Evolutionary conservation across 306 rosid genomes (phyloP), one percentile per base, ranked within the genome.

Genomic region (Datisca glomerata): DNA sequence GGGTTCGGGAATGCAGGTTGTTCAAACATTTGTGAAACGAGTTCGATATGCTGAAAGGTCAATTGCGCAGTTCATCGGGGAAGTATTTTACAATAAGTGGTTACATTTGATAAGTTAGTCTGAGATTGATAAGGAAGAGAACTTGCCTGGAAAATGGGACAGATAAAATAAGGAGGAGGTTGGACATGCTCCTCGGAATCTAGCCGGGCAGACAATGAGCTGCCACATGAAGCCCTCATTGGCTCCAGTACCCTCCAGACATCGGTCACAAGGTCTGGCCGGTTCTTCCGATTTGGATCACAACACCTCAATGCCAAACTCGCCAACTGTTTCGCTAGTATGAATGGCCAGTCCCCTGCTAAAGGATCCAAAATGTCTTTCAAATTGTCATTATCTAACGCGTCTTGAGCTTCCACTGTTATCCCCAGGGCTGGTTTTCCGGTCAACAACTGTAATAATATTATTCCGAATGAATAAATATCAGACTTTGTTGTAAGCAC

Each of bases 261-360:
- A 49, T 84, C 93, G 0, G 75, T 57, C 12, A 3, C 51, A 40
- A 89, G 81, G 39, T 89, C 79, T 2, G 95, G 92, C 41, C 98
- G 63, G 52, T 7, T 64, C 57, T 52, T 70, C n/a, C 76, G 61
- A 31, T 59, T 59, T 61, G 70, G 49, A 53, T 75, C 94, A 21
- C 92, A 75, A 32, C 98, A 89, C 60, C 86, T 68, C 45, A 89
- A 51, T 36, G 95, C 98, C 71, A 89, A 49, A 45, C 41, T 53
- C 75, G 67, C 56, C 57, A 84, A 61, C 56, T 72, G 69, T 43
- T 72, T 79, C 8, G 86, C 96, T 55, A 55, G 66, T 40, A 54
- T 83, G 53, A 80, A 46, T 16, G 95, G 95, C 98, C 95, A 84
- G 16, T 75, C 85, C 54, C 98, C 98, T 12, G 86, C 95, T 59